Percentiles rank a stretch among this genome's conserved stretches.
phyloP scores from a whole-genome alignment of 805 yeast genomes.

The Monosporozyma aerobia region DNA sequence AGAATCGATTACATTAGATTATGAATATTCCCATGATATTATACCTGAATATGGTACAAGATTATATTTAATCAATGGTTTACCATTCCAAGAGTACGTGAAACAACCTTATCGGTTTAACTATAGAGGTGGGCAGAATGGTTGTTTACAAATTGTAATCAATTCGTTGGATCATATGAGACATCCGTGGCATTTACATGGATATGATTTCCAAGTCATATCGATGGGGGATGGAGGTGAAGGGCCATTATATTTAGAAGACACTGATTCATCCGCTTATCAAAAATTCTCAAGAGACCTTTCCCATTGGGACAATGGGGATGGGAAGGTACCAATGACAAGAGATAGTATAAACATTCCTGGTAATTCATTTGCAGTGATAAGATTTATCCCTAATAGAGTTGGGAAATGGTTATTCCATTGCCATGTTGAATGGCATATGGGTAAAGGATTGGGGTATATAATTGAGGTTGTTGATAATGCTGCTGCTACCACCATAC shows the following conservation, averaged over 20 bases:
- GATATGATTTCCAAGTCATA: conserved; percentile 47
- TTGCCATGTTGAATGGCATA: conserved; percentile 69
- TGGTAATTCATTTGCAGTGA: conserved; percentile 47
- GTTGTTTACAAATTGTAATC: conserved; percentile 51
- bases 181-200: conserved; percentile 59
- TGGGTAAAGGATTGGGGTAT: conserved; percentile 52
- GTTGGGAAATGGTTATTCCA: conserved; percentile 80
- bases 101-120: conserved; percentile 29
- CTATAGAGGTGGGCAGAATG: conserved; percentile 23
- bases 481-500: neutral
- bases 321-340: conserved; percentile 38
- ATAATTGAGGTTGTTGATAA: conserved; percentile 27
- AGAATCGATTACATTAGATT: conserved; percentile 31
- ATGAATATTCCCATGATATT: conserved; percentile 38
- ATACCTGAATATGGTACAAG: conserved; percentile 33
- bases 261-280: conserved; percentile 35
- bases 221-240: conserved; percentile 39
- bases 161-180: conserved; percentile 61
- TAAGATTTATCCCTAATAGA: conserved; percentile 51
- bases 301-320: conserved; percentile 18
- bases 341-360: conserved; percentile 60
- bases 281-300: conserved; percentile 21
- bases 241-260: conserved; percentile 26
- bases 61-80: conserved; percentile 42
- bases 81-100: conserved; percentile 50